These are phyloP conservation scores for Syzygium aromaticum DNA, from an alignment of 345 rosid genomes.

Conservation along the genomic window DNA sequence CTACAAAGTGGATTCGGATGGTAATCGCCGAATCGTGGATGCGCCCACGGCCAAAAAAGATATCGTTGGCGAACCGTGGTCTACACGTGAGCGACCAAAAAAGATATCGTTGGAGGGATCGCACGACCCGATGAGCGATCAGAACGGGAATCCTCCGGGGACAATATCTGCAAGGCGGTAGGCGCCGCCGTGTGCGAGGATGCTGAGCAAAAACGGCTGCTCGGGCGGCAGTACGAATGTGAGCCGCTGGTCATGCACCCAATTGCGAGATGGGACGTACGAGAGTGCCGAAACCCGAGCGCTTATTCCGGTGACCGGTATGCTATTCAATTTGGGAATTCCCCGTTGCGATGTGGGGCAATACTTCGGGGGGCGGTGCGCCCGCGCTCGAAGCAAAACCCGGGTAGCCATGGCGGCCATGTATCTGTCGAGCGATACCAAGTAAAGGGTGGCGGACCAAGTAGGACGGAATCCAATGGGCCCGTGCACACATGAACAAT, in stretches of 20 bases:
- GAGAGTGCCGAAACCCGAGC: neutral
- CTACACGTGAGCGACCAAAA: neutral
- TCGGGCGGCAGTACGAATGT: neutral
- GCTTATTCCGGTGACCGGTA: neutral
- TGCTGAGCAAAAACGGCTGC: neutral
- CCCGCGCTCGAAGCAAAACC: neutral
- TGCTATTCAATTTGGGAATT: neutral
- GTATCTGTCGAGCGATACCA: neutral
- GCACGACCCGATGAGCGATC: neutral
- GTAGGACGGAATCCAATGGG: neutral
- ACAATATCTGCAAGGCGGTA: neutral
- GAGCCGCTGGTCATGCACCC: neutral
- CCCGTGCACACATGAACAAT: neutral
- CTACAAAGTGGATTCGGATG: neutral
- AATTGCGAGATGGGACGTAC: neutral
- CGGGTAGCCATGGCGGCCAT: neutral
- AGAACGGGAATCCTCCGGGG: neutral
- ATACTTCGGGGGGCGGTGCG: neutral
- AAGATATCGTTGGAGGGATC: rapidly evolving
- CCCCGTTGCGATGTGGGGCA: neutral
- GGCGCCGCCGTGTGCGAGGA: neutral
- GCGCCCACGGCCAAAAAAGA: neutral
- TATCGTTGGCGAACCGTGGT: neutral
- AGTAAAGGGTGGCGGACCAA: neutral
- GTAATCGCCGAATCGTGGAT: neutral